These are phyloP conservation scores for Geotrichum fermentans DNA, from an alignment of 1,139 yeast genomes.

Conservation along the genomic window DNA sequence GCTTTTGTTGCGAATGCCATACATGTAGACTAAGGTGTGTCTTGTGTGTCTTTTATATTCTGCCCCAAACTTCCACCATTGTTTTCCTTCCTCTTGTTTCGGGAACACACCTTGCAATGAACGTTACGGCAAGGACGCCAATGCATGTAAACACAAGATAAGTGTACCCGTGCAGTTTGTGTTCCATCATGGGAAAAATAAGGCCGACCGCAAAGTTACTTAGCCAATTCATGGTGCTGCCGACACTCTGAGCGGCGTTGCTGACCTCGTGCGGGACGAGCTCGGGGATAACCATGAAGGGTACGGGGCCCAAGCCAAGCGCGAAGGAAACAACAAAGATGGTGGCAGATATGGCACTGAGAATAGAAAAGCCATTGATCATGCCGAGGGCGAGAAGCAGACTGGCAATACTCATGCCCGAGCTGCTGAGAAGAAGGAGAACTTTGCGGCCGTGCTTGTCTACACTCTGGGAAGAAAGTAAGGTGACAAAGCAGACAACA, in stretches of 20 bases:
- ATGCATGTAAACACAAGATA: slow-evolving; percentile 64
- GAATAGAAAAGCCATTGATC: slow-evolving; percentile 43
- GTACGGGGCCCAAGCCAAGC: slow-evolving; percentile 89
- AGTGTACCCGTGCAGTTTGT: slow-evolving; percentile 65
- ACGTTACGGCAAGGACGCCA: slow-evolving; percentile 10
- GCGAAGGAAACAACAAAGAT: slow-evolving; percentile 81
- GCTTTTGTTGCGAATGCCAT: too few relatives aligned
- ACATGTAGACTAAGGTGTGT: too few relatives aligned
- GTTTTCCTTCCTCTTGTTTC: slow-evolving; percentile 15
- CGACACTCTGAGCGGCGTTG: slow-evolving; percentile 88
- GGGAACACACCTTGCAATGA: slow-evolving; percentile 10
- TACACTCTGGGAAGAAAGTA: slow-evolving; percentile 65
- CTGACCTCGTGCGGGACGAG: slow-evolving; percentile 75
- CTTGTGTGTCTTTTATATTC: background rate
- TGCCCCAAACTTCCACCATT: slow-evolving; percentile 18
- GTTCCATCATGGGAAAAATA: slow-evolving; percentile 68
- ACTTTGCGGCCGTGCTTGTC: slow-evolving; percentile 77
- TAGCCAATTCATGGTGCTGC: slow-evolving; percentile 85
- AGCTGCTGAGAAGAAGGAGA: slow-evolving; percentile 57
- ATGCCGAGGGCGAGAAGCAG: slow-evolving; percentile 65
- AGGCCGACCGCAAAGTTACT: slow-evolving; percentile 74
- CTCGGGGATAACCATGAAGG: slow-evolving; percentile 84
- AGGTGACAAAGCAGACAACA: slow-evolving; percentile 68
- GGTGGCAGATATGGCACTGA: slow-evolving; percentile 64
- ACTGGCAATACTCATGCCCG: slow-evolving; percentile 64